Evolutionary conservation across 176 grass and related monocot species (phyloP).

Genomic region (Puccinellia tenuiflora): DNA sequence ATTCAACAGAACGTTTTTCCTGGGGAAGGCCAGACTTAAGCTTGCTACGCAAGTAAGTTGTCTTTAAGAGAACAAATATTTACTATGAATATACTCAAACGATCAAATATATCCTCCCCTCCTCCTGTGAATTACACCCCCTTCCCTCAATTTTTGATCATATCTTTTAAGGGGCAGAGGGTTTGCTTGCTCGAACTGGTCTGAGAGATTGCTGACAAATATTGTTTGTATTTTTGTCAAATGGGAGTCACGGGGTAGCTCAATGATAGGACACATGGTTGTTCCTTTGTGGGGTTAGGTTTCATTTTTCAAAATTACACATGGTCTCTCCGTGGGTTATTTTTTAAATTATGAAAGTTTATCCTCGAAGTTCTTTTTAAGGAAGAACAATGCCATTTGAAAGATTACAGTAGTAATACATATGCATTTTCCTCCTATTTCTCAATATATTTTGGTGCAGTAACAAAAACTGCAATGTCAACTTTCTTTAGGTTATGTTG

Average conservation of each 20-base stretch:
- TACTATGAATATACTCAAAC: not conserved
- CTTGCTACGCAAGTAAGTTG: constrained; percentile 86
- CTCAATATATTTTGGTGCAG: not conserved
- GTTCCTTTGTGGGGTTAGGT: not conserved
- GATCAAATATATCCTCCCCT: not conserved
- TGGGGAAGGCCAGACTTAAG: constrained; percentile 92
- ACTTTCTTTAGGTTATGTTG: constrained; percentile 70
- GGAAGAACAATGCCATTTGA: not conserved
- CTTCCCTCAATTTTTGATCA: constrained; percentile 9
- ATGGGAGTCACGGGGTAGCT: not conserved
- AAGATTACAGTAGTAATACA: not conserved
- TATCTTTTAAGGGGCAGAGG: not conserved
- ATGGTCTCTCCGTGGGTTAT: not conserved
- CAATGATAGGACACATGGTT: not conserved
- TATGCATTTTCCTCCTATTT: not conserved
- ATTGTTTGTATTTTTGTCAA: not conserved
- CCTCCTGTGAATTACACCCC: not conserved
- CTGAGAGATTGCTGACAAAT: not conserved
- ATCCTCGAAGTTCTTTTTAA: not conserved
- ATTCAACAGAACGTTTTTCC: constrained; percentile 72
- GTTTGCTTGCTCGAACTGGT: not conserved
- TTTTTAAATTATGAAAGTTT: not conserved
- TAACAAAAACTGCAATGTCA: not conserved
- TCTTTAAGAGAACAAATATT: constrained; percentile 10
- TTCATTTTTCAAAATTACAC: not conserved